phyloP scores from a whole-genome alignment of 768 basidiomycete species.

The Tremella mesenterica region DNA sequence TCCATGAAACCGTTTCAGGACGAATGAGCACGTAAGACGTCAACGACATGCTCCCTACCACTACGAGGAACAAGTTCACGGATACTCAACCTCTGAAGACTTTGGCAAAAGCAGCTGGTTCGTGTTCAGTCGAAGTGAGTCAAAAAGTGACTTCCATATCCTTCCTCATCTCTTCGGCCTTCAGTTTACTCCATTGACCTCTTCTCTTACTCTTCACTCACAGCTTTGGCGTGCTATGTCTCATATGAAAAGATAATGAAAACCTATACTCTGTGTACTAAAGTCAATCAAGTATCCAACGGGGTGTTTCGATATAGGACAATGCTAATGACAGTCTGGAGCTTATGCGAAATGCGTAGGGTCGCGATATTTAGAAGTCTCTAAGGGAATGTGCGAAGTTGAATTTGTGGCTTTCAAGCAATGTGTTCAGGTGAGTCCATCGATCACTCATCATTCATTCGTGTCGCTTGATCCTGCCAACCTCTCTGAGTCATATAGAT shows the following conservation, averaged over 20 bases:
- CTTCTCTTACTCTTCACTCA: too few species aligned
- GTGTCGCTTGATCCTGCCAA: neutral
- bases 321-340: conserved; percentile 51
- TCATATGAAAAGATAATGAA: too few species aligned
- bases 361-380: conserved; percentile 71
- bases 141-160: neutral
- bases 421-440: conserved; percentile 67
- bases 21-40: too few species aligned
- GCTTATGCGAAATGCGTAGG: conserved; percentile 83
- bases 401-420: conserved; percentile 77
- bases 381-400: conserved; percentile 68
- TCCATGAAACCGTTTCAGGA: too few species aligned
- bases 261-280: too few species aligned
- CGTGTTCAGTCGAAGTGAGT: conserved; percentile 36
- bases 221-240: too few species aligned
- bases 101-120: conserved; percentile 33
- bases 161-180: too few species aligned
- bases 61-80: conserved; percentile 25
- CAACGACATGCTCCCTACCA: too few species aligned
- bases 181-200: too few species aligned
- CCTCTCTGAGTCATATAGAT: neutral
- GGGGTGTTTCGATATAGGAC: too few species aligned
- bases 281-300: too few species aligned
- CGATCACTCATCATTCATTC: neutral
- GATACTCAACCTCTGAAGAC: conserved; percentile 35